These are phyloP conservation scores for Aspergillus quadricinctus DNA, from an alignment of 2,329 filamentous ascomycete species.

Conservation along the genomic window DNA sequence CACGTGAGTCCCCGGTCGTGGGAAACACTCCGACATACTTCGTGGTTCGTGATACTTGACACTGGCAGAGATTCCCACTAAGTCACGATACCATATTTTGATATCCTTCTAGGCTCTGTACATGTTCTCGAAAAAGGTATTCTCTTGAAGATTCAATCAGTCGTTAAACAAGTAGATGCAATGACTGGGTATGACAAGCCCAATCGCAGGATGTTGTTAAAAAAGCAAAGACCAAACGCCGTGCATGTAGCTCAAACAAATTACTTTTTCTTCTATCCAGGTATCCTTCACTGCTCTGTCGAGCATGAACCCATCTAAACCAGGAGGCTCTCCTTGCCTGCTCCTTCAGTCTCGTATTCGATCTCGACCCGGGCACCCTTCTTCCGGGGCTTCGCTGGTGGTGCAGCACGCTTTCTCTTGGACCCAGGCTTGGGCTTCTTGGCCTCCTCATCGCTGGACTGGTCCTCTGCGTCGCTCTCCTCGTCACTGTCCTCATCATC, in stretches of 20 bases:
- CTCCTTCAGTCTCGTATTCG: constrained; percentile 71
- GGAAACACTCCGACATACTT: not conserved
- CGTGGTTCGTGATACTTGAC: not conserved
- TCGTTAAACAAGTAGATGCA: constrained; percentile 24
- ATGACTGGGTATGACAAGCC: constrained; percentile 33
- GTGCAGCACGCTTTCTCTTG: constrained; percentile 55
- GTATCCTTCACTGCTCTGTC: not conserved
- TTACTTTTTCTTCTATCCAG: constrained; percentile 12
- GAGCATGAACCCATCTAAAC: constrained; percentile 25
- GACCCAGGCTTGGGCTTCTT: constrained; percentile 42
- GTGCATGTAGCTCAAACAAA: constrained; percentile 21
- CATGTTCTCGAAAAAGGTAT: constrained; percentile 1
- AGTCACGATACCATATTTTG: not conserved
- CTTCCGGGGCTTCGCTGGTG: constrained; percentile 54
- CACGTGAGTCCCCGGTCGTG: not conserved
- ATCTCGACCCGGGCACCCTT: constrained; percentile 66
- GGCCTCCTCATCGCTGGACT: constrained; percentile 45
- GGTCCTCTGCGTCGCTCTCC: constrained; percentile 39
- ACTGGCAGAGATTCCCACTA: constrained; percentile 3
- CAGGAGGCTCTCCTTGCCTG: constrained; percentile 48
- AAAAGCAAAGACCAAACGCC: constrained; percentile 30
- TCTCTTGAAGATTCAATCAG: constrained; percentile 4
- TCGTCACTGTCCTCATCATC: constrained; percentile 49
- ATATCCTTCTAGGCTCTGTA: not conserved
- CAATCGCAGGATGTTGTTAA: constrained; percentile 21